phyloP scores from a whole-genome alignment of 2,329 filamentous ascomycete species.

The Claviceps africana region DNA sequence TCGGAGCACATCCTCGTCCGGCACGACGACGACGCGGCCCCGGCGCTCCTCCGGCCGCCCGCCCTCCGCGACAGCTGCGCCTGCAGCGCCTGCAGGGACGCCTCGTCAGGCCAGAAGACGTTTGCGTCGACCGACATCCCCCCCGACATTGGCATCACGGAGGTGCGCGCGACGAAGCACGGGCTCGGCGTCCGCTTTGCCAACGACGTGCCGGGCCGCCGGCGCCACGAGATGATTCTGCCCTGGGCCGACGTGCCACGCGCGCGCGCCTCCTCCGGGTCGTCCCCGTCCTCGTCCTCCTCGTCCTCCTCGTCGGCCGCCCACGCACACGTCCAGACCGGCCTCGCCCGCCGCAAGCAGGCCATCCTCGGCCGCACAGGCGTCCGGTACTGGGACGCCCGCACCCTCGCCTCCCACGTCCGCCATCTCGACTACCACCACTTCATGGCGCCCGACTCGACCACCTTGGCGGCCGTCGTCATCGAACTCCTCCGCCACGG shows the following conservation, averaged over 20 bases:
- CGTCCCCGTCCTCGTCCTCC: background rate
- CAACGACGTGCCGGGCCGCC: slow-evolving; percentile 24
- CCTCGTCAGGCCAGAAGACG: slow-evolving; percentile 45
- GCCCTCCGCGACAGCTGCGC: slow-evolving; percentile 40
- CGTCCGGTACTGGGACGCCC: slow-evolving; percentile 27
- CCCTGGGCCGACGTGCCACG: slow-evolving; percentile 23
- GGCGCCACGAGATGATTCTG: slow-evolving; percentile 19
- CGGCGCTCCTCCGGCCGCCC: slow-evolving; percentile 8
- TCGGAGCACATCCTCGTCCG: slow-evolving; percentile 15
- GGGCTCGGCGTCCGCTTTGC: slow-evolving; percentile 47
- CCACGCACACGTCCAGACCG: background rate
- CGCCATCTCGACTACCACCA: slow-evolving; percentile 52
- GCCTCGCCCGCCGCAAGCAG: slow-evolving; percentile 13
- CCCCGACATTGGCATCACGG: slow-evolving; percentile 16
- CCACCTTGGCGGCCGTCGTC: slow-evolving; percentile 46
- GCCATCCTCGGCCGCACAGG: slow-evolving; percentile 19
- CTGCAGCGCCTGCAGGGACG: slow-evolving; percentile 39
- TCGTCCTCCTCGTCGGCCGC: slow-evolving; percentile 8
- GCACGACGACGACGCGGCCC: background rate
- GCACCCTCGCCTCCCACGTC: slow-evolving; percentile 25
- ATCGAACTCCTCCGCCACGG: slow-evolving; percentile 51
- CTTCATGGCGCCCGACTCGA: slow-evolving; percentile 43
- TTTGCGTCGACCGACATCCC: slow-evolving; percentile 30
- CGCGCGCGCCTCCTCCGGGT: slow-evolving; percentile 4
- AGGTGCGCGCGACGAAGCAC: slow-evolving; percentile 19